Evolutionary conservation across 371 early-diverging fungal species (phyloP), one percentile per base, ranked within the genome.

Genomic region (Mucor racemosus): DNA sequence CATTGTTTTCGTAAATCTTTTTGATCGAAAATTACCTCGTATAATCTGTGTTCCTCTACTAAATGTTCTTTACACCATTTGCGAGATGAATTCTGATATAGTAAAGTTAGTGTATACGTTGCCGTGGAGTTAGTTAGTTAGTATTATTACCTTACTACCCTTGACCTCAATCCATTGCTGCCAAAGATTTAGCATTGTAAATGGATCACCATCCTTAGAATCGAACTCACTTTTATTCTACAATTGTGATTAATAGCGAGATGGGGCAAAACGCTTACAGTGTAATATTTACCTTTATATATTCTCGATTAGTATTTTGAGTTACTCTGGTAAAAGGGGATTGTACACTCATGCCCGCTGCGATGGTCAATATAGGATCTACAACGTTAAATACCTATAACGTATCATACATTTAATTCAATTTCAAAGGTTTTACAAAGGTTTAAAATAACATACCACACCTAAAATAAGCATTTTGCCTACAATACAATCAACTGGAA

Each of bases 401-500:
- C 3, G 3, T 3, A 26, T 26, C 26, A 26, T 26, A 26, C 3
- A 26, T 26, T 26, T 26, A 26, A 26, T 26, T 26, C 3, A 26
- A 26, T 26, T 26, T 26, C 26, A 26, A 26, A 26, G 26, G 26
- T 3, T 26, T 26, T 26, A 26, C 3, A 26, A 26, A 26, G 26
- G 26, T 26, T 26, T 26, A 1, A 26, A 26, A 26, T 26, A 26
- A 46, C 40, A 36, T 74, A 79, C 86, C 36, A 84, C 78, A 2
- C 84, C 88, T 69, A 91, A 69, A 19, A 97, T 76, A 11, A 98
- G 76, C 77, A 97, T 86, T 73, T 96, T 98, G 62, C 94, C 97
- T 35, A 96, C 84, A 44, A 88, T 82, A 0, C 95, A 85, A 75
- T 96, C 94, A 4, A 97, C 89, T 4, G 98, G 97, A 58, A 97